Base-by-base conservation (phyloP, 2,329 filamentous ascomycete species). In the Cladophialophora yegresii region DNA sequence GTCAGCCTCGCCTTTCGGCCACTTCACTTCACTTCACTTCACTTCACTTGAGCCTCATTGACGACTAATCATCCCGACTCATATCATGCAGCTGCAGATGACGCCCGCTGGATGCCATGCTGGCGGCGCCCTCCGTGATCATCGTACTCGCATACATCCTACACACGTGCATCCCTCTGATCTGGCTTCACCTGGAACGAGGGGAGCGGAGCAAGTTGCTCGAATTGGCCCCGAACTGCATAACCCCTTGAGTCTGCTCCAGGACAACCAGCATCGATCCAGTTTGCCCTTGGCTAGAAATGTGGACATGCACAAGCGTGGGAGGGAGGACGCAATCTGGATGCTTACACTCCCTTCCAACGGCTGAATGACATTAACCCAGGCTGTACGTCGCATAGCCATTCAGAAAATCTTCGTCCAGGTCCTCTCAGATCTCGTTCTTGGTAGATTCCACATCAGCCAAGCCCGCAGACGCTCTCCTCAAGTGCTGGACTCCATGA, bases 1-100 rank as follows among this genome's bases (percentile, higher is more conserved):
- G 8, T 30, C 57, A 61, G 58, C 58, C 58, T 54, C 16, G 58
- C 45, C 50, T 12, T 36, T 32, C 30, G 28, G 16, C 6, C 26
- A 28, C 26, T 28, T 28, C 26, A 28, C 26, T 28, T 28, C 26
- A 28, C 26, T 28, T 28, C 26, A 28, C 26, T 28, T 6, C n/a
- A 28, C 36, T 43, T 43, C 36, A 43, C 36, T n/a, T 16, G 16
- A 43, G 36, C 36, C 36, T 20, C 36, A 43, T n/a, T 20, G 36
- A 43, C 36, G 16, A 43, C 36, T 43, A 43, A 43, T 43, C 36
- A 43, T n/a, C 36, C 36, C 36, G 36, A 43, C 36, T 43, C 36
- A n/a, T 13, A 6, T 5, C n/a, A n/a, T 43, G 47, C 26, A 28
- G 20, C 47, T 23, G 20, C 8, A 23, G 9, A 28, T 4, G 23